Conservation (phyloP, 2,329 filamentous ascomycete genomes). For the Aspergillus chevalieri region DNA sequence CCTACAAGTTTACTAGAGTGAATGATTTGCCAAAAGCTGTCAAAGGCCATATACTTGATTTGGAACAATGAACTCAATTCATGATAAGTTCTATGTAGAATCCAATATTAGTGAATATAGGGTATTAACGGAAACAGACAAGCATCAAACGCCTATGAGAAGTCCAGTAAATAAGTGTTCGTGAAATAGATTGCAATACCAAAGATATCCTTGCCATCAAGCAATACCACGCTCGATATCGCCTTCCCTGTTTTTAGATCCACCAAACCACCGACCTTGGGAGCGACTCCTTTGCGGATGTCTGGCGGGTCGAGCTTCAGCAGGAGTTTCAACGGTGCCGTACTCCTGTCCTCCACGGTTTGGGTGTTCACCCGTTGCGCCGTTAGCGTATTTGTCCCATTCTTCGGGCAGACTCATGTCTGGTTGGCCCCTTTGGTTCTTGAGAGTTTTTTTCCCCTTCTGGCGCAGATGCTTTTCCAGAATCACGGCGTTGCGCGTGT, state of each 20-base stretch:
- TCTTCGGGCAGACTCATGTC: constrained; percentile 36
- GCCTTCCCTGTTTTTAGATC: constrained; percentile 17
- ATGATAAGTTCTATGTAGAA: too few relatives aligned
- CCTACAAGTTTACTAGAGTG: too few relatives aligned
- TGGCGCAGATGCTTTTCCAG: constrained; percentile 41
- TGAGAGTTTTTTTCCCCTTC: constrained; percentile 30
- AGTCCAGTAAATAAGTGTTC: too few relatives aligned
- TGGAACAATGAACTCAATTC: too few relatives aligned
- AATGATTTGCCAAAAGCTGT: too few relatives aligned
- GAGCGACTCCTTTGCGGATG: constrained; percentile 18
- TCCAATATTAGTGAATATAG: too few relatives aligned
- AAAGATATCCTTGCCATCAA: too few relatives aligned
- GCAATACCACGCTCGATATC: constrained; percentile 23
- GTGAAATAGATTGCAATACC: too few relatives aligned
- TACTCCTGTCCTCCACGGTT: constrained; percentile 15
- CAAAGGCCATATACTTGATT: too few relatives aligned
- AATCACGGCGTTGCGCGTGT: constrained; percentile 42
- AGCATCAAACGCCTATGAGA: too few relatives aligned
- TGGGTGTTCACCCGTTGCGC: constrained; percentile 1
- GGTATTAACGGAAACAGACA: too few relatives aligned
- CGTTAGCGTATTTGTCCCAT: constrained; percentile 30
- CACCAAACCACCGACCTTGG: constrained; percentile 25
- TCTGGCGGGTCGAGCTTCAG: constrained; percentile 19
- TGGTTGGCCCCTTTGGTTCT: constrained; percentile 19
- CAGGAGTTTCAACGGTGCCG: constrained; percentile 7